A percentile compares a stretch with the other conserved stretches of the same genome.
Conservation (phyloP, 192 early-diverging fungal species). For the Pilobolus umbonatus region DNA sequence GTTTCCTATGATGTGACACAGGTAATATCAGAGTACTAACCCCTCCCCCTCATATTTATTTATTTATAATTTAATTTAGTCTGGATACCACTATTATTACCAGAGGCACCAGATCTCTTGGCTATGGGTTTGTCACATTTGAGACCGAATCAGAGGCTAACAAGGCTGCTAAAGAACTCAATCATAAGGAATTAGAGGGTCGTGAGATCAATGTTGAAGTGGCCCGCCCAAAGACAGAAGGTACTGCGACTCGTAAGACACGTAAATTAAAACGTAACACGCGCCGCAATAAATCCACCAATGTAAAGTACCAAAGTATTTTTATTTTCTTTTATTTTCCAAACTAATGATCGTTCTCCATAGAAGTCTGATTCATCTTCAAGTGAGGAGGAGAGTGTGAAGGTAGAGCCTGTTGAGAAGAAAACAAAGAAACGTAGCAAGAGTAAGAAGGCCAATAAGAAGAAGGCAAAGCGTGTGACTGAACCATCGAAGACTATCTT, state of each 20-base stretch:
- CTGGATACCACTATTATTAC: constrained; percentile 76
- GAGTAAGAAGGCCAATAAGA: not conserved
- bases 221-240: constrained; percentile 59
- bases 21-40: constrained; percentile 4
- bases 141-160: constrained; percentile 62
- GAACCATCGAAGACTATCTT: constrained; percentile 65
- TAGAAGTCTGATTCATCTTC: not conserved
- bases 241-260: constrained; percentile 5
- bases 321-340: no score
- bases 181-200: constrained; percentile 82
- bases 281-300: constrained; percentile 16
- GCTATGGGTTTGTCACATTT: constrained; percentile 93
- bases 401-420: not conserved
- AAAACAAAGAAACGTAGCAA: constrained; percentile 25
- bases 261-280: constrained; percentile 13
- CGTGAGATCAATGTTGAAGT: constrained; percentile 89
- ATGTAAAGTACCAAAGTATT: not conserved
- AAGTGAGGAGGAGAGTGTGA: not conserved
- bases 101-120: constrained; percentile 76
- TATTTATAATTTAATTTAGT: no score
- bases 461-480: not conserved
- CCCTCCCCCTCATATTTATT: no score
- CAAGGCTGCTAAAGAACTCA: constrained; percentile 64
- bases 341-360: no score
- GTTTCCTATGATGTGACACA: not conserved